Percentiles rank a stretch among this genome's conserved stretches.
Evolutionary conservation across 495 filamentous ascomycete species (phyloP).

Genomic region (Penicillium taxi): DNA sequence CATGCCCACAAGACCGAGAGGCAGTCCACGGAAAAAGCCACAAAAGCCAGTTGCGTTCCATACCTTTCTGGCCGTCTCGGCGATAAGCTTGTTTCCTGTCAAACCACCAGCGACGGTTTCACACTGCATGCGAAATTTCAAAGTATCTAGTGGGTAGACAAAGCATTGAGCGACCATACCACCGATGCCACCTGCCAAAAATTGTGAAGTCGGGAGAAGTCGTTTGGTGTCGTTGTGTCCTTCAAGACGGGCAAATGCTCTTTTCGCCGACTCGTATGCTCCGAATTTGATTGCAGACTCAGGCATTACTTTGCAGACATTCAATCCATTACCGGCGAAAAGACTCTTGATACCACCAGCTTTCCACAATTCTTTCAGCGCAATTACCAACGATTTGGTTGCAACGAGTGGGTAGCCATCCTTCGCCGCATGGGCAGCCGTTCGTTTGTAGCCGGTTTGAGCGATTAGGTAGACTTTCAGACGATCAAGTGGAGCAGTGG

Average conservation of each 20-base stretch:
- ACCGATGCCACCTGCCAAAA: constrained; percentile 80
- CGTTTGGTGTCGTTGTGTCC: constrained; percentile 74
- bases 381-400: constrained; percentile 60
- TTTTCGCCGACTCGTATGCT: constrained; percentile 89
- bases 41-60: constrained; percentile 63
- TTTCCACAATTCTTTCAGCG: constrained; percentile 68
- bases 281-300: constrained; percentile 97
- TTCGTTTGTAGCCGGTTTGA: constrained; percentile 58
- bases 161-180: constrained; percentile 92
- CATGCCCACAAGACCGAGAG: constrained; percentile 88
- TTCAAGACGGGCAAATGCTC: constrained; percentile 75
- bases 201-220: constrained; percentile 77
- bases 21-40: constrained; percentile 84
- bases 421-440: constrained; percentile 59
- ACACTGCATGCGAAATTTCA: constrained; percentile 98
- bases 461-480: constrained; percentile 97
- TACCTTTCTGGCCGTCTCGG: constrained; percentile 76
- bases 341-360: constrained; percentile 85
- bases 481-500: constrained; percentile 91
- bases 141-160: constrained; percentile 92
- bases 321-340: constrained; percentile 95
- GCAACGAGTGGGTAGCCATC: constrained; percentile 60
- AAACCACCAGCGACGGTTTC: constrained; percentile 80
- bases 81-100: constrained; percentile 76
- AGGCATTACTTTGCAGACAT: constrained; percentile 95